Evolutionary conservation across 495 filamentous ascomycete genomes (phyloP), one percentile per base, ranked within the genome.

Genomic region (Chaetomium cochliodes): DNA sequence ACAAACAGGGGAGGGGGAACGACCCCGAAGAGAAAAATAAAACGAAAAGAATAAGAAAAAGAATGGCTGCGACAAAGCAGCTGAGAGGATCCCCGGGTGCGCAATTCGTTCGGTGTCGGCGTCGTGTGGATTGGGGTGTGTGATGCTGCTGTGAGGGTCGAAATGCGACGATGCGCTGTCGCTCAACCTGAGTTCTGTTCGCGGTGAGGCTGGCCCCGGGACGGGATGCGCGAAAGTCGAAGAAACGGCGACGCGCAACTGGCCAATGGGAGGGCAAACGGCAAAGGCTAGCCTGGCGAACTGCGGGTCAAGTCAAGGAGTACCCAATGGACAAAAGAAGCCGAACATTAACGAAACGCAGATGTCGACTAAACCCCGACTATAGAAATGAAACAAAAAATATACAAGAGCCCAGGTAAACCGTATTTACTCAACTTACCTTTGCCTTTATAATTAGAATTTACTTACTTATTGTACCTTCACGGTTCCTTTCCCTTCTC

Each of bases 231-330:
- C 63, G 49, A 65, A 59, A 50, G 57, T 65, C 59, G 18, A 46
- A 66, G 65, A 66, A 67, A 67, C 65, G 60, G 37, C 49, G 41
- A 56, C 47, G 60, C 65, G 65, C 65, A 60, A 51, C 58, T 67
- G 51, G 50, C 65, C 65, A 67, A 67, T 67, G 56, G 37, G 3
- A 56, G n/a, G 60, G 9, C 39, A 5, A 30, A 12, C 20, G 3
- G 20, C 3, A 28, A 18, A 33, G 47, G 30, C 7, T 37, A 20
- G 47, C 37, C 16, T 5, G 30, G 33, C 5, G 2, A 8, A 8
- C n/a, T 22, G 37, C 37, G 26, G 30, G 3, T 22, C 18, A 30
- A 16, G 20, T n/a, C n/a, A n/a, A n/a, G n/a, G n/a, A n/a, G n/a
- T n/a, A n/a, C n/a, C n/a, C n/a, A n/a, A n/a, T n/a, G n/a, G n/a